Evolutionary conservation across 2,329 filamentous ascomycete species (phyloP), one percentile per base, ranked within the genome.

Genomic region (Aspergillus pseudoterreus): DNA sequence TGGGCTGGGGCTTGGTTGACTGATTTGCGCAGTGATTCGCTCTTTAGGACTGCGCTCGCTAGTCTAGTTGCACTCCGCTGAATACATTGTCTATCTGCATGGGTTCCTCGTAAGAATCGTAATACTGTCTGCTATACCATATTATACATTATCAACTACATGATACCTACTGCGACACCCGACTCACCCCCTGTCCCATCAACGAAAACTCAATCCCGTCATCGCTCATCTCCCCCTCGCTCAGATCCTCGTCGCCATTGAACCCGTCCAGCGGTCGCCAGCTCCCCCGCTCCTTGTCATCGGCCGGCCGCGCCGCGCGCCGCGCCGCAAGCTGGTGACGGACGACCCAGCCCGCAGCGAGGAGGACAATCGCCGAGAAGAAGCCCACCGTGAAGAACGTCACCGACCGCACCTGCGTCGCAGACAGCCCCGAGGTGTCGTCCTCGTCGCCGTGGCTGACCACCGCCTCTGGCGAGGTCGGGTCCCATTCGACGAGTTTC

Each of bases 401-500:
- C 2, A 52, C 19, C 5, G 48, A 32, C 2, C 43, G 47, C 38
- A 15, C 30, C 24, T 21, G 1, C 17, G 33, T 45, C 32, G 2
- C 17, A 30, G 14, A 45, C 27, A 17, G 8, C 8, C 21, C 30
- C 19, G 14, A 17, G 2, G 32, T 24, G n/a, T 35, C 15, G 3
- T 21, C 36, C 1, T 51, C 33, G 14, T 44, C 49, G 8, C 51
- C 54, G 8, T 48, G 51, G 12, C 43, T 46, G 8, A 57, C 51
- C 6, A 57, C 48, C 2, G 53, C 49, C 14, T 64, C 55, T 1
- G n/a, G 14, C 2, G 52, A 48, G 6, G 51, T 41, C 2, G 60
- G 60, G n/a, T 60, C 48, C 59, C 63, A 67, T 6, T 53, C 43
- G 10, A 64, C 43, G 1, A 56, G 17, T 8, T 44, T 35, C 4